phyloP scores from a whole-genome alignment of 805 yeast genomes.

The Candida tibetensis region DNA sequence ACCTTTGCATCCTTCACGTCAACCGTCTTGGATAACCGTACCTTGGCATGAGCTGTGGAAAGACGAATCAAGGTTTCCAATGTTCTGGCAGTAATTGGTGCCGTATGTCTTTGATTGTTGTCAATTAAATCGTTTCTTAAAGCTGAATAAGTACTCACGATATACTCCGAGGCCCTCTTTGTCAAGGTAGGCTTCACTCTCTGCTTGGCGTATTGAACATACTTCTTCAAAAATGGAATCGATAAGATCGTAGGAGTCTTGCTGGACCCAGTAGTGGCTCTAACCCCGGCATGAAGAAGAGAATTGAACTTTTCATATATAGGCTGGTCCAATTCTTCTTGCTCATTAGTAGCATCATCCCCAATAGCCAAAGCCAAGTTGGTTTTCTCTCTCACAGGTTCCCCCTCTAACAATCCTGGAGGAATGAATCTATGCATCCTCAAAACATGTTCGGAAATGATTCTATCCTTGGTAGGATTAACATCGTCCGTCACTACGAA shows the following conservation, averaged over 20 bases:
- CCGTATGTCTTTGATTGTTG: slow-evolving; percentile 68
- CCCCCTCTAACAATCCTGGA: slow-evolving; percentile 87
- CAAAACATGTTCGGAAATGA: slow-evolving; percentile 90
- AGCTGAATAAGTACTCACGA: slow-evolving; percentile 75
- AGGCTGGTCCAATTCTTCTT: slow-evolving; percentile 48
- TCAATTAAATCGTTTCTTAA: slow-evolving; percentile 72
- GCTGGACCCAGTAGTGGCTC: slow-evolving; percentile 18
- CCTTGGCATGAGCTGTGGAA: slow-evolving; percentile 95
- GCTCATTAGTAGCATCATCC: slow-evolving; percentile 45
- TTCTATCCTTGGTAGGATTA: slow-evolving; percentile 76
- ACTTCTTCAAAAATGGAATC: slow-evolving; percentile 85
- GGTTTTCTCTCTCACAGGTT: slow-evolving; percentile 80
- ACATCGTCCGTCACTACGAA: slow-evolving; percentile 97
- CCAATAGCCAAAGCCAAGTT: slow-evolving; percentile 80
- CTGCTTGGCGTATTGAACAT: slow-evolving; percentile 89
- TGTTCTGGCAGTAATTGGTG: slow-evolving; percentile 98
- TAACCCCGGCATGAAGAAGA: slow-evolving; percentile 76
- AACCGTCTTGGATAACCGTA: slow-evolving; percentile 76
- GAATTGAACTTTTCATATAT: slow-evolving; percentile 86
- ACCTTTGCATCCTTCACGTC: slow-evolving; percentile 76
- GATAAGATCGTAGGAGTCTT: slow-evolving; percentile 45
- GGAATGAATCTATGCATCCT: slow-evolving; percentile 90
- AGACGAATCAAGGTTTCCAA: slow-evolving; percentile 92
- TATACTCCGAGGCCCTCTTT: slow-evolving; percentile 71
- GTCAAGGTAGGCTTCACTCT: slow-evolving; percentile 80